phyloP scores from a whole-genome alignment of 495 filamentous ascomycete species.

The Podospora australis region DNA sequence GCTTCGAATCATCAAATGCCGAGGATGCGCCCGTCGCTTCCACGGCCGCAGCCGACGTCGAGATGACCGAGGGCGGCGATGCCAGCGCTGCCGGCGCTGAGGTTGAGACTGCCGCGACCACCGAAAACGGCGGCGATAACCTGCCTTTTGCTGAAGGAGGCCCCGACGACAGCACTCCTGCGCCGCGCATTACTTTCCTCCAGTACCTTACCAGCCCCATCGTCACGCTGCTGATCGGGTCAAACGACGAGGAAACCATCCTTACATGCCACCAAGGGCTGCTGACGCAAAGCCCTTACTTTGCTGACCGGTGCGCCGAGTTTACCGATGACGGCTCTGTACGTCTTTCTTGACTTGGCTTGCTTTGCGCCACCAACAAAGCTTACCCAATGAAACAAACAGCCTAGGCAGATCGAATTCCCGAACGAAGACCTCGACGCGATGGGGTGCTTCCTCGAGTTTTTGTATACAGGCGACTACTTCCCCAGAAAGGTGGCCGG shows the following conservation, averaged over 20 bases:
- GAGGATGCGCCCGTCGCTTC: slow-evolving; percentile 32
- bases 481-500: slow-evolving; percentile 60
- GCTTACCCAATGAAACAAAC: neutral
- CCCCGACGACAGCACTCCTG: slow-evolving; percentile 26
- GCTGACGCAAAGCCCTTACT: slow-evolving; percentile 65
- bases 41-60: slow-evolving; percentile 43
- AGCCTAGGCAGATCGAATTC: slow-evolving; percentile 64
- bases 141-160: slow-evolving; percentile 39
- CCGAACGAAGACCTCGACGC: slow-evolving; percentile 68
- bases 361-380: neutral
- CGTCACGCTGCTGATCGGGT: slow-evolving; percentile 68
- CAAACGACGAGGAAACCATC: slow-evolving; percentile 50
- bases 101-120: neutral
- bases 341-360: slow-evolving; percentile 13
- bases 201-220: slow-evolving; percentile 74
- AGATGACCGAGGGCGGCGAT: slow-evolving; percentile 38
- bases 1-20: slow-evolving; percentile 29
- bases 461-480: slow-evolving; percentile 88
- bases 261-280: slow-evolving; percentile 77
- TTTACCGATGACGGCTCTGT: slow-evolving; percentile 50
- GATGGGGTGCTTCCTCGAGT: slow-evolving; percentile 83
- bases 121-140: slow-evolving; percentile 19
- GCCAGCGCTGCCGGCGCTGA: slow-evolving; percentile 18
- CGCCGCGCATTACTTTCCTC: slow-evolving; percentile 37
- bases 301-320: slow-evolving; percentile 54